phyloP scores from a whole-genome alignment of 2,329 filamentous ascomycete genomes.

The Alternaria postmessia region DNA sequence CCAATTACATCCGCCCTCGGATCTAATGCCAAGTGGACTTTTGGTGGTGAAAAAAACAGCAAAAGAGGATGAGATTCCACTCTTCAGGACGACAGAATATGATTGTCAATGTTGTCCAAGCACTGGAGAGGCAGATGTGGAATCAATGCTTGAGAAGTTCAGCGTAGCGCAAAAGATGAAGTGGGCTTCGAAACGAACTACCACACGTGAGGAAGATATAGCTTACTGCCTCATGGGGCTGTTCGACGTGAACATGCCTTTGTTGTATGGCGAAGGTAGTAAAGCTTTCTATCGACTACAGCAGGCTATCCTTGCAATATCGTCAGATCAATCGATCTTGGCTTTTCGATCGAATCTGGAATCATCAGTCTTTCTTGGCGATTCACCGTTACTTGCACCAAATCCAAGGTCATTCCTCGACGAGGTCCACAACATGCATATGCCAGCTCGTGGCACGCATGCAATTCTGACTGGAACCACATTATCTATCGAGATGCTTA shows the following conservation, averaged over 20 bases:
- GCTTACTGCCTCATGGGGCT: slow-evolving; percentile 31
- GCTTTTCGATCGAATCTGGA: neutral
- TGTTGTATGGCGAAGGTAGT: slow-evolving; percentile 38
- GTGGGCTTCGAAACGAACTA: neutral
- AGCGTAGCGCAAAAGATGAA: slow-evolving; percentile 4
- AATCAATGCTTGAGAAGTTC: neutral
- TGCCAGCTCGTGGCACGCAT: neutral
- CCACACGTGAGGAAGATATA: slow-evolving; percentile 22
- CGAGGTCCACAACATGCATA: neutral
- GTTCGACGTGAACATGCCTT: slow-evolving; percentile 25
- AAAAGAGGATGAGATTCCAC: neutral
- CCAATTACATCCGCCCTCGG: neutral
- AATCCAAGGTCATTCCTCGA: neutral
- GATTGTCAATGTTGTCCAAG: neutral
- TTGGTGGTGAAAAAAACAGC: too few species aligned
- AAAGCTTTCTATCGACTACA: slow-evolving; percentile 29
- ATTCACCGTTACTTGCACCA: neutral
- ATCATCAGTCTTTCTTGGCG: neutral
- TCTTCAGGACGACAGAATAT: too few species aligned
- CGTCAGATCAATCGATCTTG: neutral
- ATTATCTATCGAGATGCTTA: neutral
- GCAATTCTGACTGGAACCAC: neutral
- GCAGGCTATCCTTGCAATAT: slow-evolving; percentile 21
- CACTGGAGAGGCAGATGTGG: too few species aligned
- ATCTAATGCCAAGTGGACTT: neutral